Base-by-base conservation (phyloP, 768 basidiomycete genomes). In the Tricholoma terreum region DNA sequence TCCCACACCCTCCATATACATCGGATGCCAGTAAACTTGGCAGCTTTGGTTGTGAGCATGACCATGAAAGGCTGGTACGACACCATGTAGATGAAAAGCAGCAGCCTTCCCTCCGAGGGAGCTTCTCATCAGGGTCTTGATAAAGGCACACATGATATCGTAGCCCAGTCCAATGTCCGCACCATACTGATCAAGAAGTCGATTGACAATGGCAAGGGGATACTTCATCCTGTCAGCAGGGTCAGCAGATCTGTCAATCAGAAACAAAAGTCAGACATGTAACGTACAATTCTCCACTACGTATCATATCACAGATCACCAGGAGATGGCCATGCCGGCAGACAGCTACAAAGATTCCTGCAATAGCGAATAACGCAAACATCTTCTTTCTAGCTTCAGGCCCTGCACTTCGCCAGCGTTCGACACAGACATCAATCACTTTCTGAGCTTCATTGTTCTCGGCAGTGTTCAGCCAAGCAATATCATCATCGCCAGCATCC, bases 1-100 rank as follows among this genome's bases (percentile, higher is more conserved):
- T n/a, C n/a, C n/a, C n/a, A n/a, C n/a, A n/a, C n/a, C n/a, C n/a
- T n/a, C n/a, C n/a, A n/a, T n/a, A n/a, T n/a, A n/a, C n/a, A 62
- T 48, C 0, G 66, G 60, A 54, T 62, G 67, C 57, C 57, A 61
- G n/a, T 43, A 31, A 4, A 63, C 50, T 50, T 71, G 69, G 52
- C 70, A 71, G 19, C 58, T 33, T 11, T 58, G 58, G 46, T 69
- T 71, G n/a, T n/a, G n/a, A n/a, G n/a, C n/a, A n/a, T n/a, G n/a
- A n/a, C n/a, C n/a, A n/a, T n/a, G n/a, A n/a, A 71, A 69, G 15
- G 57, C 31, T 9, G 63, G 63, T 6, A 70, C 63, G 5, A 67
- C 48, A 6, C 52, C 58, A 7, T 27, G 43, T 34, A 59, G 57
- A 6, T 49, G 5, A 10, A 56, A 35, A 8, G 54, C 33, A 30